Percentiles rank a stretch among this genome's conserved stretches.
Evolutionary conservation across 1,284 basidiomycete genomes (phyloP).

Genomic region (Vanrija sp.): DNA sequence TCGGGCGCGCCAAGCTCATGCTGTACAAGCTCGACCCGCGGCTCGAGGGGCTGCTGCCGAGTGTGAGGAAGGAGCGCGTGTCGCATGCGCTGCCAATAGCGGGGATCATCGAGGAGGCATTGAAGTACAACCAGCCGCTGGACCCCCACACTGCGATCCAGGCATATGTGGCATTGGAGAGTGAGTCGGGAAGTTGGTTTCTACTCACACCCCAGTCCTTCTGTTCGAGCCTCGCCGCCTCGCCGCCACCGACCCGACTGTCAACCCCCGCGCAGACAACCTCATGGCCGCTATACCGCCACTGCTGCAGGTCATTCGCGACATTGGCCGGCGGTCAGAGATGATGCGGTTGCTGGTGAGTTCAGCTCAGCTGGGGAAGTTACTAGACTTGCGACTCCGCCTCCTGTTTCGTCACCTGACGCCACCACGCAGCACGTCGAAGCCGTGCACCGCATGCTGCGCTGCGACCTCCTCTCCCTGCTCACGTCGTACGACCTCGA

Average conservation of each 20-base stretch:
- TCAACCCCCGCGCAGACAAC: constrained; percentile 5
- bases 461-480: constrained; percentile 4
- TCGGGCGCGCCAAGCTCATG: constrained; percentile 9
- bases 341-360: constrained; percentile 1
- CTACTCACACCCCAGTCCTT: constrained; percentile 9
- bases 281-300: constrained; percentile 2
- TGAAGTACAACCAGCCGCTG: constrained; percentile 4
- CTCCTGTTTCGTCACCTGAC: background rate
- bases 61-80: constrained; percentile 6
- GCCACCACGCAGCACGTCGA: constrained; percentile 2
- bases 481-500: constrained; percentile 5
- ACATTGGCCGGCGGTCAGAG: constrained; percentile 2
- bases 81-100: constrained; percentile 10
- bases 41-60: background rate
- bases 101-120: constrained; percentile 9
- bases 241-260: constrained; percentile 2
- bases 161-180: constrained; percentile 15
- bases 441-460: constrained; percentile 6
- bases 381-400: no score
- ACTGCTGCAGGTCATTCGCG: constrained; percentile 1
- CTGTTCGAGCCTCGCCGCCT: constrained; percentile 15
- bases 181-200: constrained; percentile 1
- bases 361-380: no score
- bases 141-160: constrained; percentile 12
- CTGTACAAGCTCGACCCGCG: constrained; percentile 3